A percentile compares a stretch with the other conserved stretches of the same genome.
phyloP scores from a whole-genome alignment of 2,329 filamentous ascomycete genomes.

The Colletotrichum magnum region DNA sequence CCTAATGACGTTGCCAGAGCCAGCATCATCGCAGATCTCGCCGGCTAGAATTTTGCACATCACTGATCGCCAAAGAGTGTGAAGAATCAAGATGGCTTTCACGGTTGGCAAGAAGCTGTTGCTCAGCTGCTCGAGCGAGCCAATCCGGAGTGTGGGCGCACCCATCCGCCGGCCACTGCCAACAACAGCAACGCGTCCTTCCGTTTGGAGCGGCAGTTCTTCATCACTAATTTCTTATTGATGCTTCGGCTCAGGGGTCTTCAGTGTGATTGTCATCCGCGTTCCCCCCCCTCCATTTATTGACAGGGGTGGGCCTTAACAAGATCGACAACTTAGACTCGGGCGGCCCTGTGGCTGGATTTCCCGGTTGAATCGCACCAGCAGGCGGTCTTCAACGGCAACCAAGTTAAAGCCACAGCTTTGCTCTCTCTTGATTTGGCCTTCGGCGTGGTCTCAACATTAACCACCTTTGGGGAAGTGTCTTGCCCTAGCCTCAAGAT shows the following conservation, averaged over 20 bases:
- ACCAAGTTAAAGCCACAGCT: not conserved
- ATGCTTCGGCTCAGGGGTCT: conserved; percentile 29
- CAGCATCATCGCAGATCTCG: not conserved
- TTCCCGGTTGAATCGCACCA: conserved; percentile 1
- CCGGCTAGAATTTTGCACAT: not conserved
- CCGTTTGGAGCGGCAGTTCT: conserved; percentile 34
- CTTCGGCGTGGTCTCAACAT: not conserved
- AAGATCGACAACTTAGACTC: conserved; percentile 38
- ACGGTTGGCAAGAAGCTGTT: not conserved
- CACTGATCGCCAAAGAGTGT: not conserved
- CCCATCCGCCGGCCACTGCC: conserved; percentile 8
- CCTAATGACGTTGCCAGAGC: conserved; percentile 2
- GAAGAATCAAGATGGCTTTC: not conserved
- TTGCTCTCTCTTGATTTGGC: not conserved
- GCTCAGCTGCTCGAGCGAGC: not conserved
- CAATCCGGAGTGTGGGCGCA: conserved; percentile 7
- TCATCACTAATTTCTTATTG: conserved; percentile 38
- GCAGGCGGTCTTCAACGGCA: conserved; percentile 13
- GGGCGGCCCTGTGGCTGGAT: conserved; percentile 22
- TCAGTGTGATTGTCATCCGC: conserved; percentile 13
- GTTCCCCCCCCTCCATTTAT: conserved; percentile 19
- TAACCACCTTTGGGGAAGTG: too few relatives aligned
- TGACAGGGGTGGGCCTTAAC: conserved; percentile 33
- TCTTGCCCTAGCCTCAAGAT: too few relatives aligned
- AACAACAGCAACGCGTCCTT: conserved; percentile 5